Evolutionary conservation across 2,329 filamentous ascomycete genomes (phyloP).

Genomic region (Neopestalotiopsis sp.): DNA sequence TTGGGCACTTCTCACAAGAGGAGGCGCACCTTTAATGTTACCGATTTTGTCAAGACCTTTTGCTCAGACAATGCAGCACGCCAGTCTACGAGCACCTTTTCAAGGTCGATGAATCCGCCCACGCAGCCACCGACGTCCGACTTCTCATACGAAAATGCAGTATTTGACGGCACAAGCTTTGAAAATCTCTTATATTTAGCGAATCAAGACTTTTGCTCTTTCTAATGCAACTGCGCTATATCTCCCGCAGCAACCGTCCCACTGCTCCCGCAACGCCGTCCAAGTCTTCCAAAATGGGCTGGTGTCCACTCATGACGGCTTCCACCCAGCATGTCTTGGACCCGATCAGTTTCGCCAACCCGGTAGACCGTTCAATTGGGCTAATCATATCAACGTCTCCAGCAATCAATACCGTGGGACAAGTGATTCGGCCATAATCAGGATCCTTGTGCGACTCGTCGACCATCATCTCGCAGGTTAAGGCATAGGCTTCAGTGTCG

Average conservation of each 20-base stretch:
- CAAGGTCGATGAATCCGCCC: conserved; percentile 3
- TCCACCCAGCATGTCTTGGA: conserved; percentile 22
- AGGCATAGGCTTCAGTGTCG: conserved; percentile 38
- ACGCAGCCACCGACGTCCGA: neutral
- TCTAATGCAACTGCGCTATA: conserved; percentile 14
- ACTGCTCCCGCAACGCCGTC: conserved; percentile 19
- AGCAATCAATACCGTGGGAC: conserved; percentile 35
- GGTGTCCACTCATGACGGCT: conserved; percentile 30
- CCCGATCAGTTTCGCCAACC: conserved; percentile 33
- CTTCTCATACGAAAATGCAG: conserved; percentile 24
- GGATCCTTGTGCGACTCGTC: conserved; percentile 36
- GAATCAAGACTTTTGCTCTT: conserved; percentile 28
- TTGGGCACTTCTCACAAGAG: conserved; percentile 10
- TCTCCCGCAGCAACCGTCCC: conserved; percentile 7
- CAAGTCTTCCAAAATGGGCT: conserved; percentile 20
- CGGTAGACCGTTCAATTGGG: conserved; percentile 32
- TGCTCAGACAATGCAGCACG: conserved; percentile 27
- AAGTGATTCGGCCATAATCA: conserved; percentile 36
- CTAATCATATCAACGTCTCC: conserved; percentile 39
- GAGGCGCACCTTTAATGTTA: conserved; percentile 31
- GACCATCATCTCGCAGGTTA: conserved; percentile 37
- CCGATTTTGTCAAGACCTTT: conserved; percentile 35
- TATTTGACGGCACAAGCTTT: conserved; percentile 25
- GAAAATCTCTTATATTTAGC: conserved; percentile 31
- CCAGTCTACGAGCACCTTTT: conserved; percentile 4